Evolutionary conservation across 352 stramenopile genomes (phyloP), one percentile per base, ranked within the genome.

Genomic region (Aphanomyces stellatus): DNA sequence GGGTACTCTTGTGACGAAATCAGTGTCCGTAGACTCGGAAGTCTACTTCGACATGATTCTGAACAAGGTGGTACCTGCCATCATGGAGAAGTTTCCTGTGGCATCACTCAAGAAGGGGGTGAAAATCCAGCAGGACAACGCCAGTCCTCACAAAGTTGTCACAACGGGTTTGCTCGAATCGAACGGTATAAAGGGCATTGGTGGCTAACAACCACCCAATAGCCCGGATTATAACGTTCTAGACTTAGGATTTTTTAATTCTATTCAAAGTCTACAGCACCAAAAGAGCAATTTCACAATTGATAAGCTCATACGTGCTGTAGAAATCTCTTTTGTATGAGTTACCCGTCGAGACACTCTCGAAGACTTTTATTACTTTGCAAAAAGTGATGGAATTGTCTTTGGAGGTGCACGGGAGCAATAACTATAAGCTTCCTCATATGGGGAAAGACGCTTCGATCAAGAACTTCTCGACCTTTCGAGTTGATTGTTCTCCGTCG

Each of bases 321-420:
- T 43, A 17, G 37, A 43, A 43, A 17, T 17, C 1, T 53, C 43
- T 10, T 55, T 68, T 4, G n/a, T 6, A 56, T 37, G 65, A 60
- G n/a, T 31, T 53, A 40, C 65, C 22, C 28, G 13, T n/a, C 34
- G 53, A 5, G n/a, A 67, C 15, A 13, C 60, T 67, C 8, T 17
- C 42, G 27, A 30, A 62, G 22, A 63, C 59, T n/a, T 69, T 69
- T 31, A 22, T 35, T 42, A 63, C 62, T 40, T 40, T 69, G 28
- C 62, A 69, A 37, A 60, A 57, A 6, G 42, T 57, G 6, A 68
- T 68, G 60, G 60, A 60, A 30, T 17, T 17, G 31, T 30, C 55
- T 15, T 11, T 68, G 43, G 8, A 33, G 4, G 46, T 34, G 4
- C 7, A 31, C 22, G 60, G 60, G 10, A 60, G 42, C 60, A 68